Evolutionary conservation across 2,329 filamentous ascomycete genomes (phyloP).

Genomic region (Biscogniauxia sp.): DNA sequence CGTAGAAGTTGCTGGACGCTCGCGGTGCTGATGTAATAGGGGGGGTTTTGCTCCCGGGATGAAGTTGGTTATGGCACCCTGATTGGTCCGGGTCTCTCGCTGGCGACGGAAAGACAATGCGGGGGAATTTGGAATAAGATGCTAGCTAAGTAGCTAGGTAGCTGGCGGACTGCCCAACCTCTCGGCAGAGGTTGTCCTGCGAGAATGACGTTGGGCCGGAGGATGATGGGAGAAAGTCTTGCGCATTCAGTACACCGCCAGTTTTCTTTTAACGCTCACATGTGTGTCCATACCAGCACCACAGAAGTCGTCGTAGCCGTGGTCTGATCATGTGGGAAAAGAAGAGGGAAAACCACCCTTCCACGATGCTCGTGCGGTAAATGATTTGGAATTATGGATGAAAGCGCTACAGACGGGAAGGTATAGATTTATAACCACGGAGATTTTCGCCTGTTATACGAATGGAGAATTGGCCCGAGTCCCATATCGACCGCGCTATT

Average conservation of each 20-base stretch:
- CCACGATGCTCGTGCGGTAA: background rate
- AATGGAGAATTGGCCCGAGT: background rate
- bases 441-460: background rate
- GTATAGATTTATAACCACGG: background rate
- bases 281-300: background rate
- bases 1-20: background rate
- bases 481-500: background rate
- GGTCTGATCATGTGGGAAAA: background rate
- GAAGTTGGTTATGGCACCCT: background rate
- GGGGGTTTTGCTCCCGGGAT: background rate
- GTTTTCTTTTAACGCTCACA: background rate
- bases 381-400: background rate
- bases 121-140: background rate
- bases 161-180: background rate
- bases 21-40: background rate
- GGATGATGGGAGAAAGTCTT: background rate
- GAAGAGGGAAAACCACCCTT: background rate
- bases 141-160: too few relatives aligned
- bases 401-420: background rate
- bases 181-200: background rate
- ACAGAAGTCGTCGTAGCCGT: background rate
- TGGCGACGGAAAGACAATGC: background rate
- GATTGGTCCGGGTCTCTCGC: background rate
- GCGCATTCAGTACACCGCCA: background rate
- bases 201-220: background rate